phyloP scores from a whole-genome alignment of 768 basidiomycete species.

The Boletellus sp. region DNA sequence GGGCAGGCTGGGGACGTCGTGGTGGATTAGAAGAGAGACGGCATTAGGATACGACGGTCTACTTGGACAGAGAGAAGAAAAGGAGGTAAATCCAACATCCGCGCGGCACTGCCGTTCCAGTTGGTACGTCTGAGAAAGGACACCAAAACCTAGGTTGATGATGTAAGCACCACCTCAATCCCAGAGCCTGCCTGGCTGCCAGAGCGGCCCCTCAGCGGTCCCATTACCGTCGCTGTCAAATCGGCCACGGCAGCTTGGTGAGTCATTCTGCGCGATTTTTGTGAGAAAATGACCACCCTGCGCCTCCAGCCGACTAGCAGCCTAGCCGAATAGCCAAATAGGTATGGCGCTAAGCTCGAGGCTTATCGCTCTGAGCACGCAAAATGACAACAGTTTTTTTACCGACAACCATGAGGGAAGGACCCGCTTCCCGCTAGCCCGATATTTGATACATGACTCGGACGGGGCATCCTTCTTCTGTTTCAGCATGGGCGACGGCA shows the following conservation, averaged over 20 bases:
- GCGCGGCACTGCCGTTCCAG: constrained; percentile 14
- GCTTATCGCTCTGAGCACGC: background rate
- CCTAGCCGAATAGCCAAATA: no score
- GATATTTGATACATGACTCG: background rate
- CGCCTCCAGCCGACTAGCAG: constrained; percentile 3
- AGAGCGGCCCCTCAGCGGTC: background rate
- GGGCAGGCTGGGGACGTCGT: constrained; percentile 3
- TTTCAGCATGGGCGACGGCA: background rate
- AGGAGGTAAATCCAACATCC: constrained; percentile 22
- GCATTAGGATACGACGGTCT: constrained; percentile 31
- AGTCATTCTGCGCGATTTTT: constrained; percentile 9
- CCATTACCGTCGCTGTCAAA: constrained; percentile 8
- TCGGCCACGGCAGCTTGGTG: background rate
- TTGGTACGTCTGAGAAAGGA: constrained; percentile 14
- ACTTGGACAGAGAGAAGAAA: constrained; percentile 11
- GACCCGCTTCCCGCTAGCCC: background rate
- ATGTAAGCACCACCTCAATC: constrained; percentile 24
- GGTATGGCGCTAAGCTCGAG: background rate
- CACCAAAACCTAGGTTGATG: constrained; percentile 14
- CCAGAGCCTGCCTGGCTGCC: constrained; percentile 7
- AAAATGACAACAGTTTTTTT: no score
- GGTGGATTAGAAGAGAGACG: constrained; percentile 22
- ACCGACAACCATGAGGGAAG: background rate
- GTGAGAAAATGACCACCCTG: background rate
- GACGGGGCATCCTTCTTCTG: background rate